Evolutionary conservation across 345 rosid genomes (phyloP), one percentile per base, ranked within the genome.

Genomic region (Acer negundo): DNA sequence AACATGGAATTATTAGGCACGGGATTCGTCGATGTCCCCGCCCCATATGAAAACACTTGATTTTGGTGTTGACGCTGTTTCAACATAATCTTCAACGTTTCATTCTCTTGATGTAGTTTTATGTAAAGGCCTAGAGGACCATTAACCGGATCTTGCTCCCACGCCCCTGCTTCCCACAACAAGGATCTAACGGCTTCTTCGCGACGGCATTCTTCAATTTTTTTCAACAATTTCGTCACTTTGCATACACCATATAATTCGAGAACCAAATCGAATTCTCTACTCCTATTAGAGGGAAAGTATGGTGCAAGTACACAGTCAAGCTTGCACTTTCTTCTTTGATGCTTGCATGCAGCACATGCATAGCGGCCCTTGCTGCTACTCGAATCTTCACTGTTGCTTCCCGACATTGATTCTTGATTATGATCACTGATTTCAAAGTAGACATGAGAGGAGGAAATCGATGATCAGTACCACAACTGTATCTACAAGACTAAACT

Each of bases 341-440:
- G 85, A 64, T 80, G 80, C 71, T 75, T 82, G 83, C 87, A 85
- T 11, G 83, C 77, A 35, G 83, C 82, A 40, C 86, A 83, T 26
- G 81, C 78, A 11, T 63, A 71, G 28, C 77, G 79, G 10, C 38
- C 38, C 38, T 67, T 46, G 53, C 76, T 35, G 38, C 6, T 35
- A 35, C 38, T 35, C 6, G 38, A 35, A 35, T 4, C 38, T 35
- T 4, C 38, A 5, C 38, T 35, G 38, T 35, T 35, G 6, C 38
- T 4, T 35, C 38, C 38, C 13, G 40, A 15, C 42, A 64, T 49
- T 40, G 6, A 16, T 61, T 59, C 15, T 67, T 35, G 38, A 35
- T 35, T 35, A 35, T 10, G 7, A 23, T 22, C 24, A 20, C 17
- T 42, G 46, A 42, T 42, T 42, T 42, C 46, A 7, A 7, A 7